phyloP scores from a whole-genome alignment of 805 yeast species.

The Pichia insulana region DNA sequence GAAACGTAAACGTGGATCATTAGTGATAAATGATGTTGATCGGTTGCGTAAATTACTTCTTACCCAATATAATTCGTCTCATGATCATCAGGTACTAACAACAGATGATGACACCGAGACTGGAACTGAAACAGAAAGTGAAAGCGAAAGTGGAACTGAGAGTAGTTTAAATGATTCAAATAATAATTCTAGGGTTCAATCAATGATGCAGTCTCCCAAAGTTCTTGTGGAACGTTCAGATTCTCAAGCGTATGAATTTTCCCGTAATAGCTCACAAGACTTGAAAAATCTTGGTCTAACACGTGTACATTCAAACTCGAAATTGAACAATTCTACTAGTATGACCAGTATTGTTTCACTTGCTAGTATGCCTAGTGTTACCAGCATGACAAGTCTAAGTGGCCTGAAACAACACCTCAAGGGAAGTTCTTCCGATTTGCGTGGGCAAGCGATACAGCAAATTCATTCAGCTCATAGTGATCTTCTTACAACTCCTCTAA shows the following conservation, averaged over 20 bases:
- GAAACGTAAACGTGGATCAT: slow-evolving; percentile 25
- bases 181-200: slow-evolving; percentile 2
- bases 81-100: slow-evolving; percentile 6
- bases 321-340: slow-evolving; percentile 6
- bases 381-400: neutral
- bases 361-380: slow-evolving; percentile 5
- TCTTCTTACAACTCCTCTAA: slow-evolving; percentile 7
- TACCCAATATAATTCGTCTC: slow-evolving; percentile 13
- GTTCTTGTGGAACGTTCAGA: slow-evolving; percentile 20
- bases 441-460: slow-evolving; percentile 7
- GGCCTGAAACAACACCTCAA: slow-evolving; percentile 6
- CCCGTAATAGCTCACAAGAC: slow-evolving; percentile 5
- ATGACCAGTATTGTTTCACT: slow-evolving; percentile 6
- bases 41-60: slow-evolving; percentile 10
- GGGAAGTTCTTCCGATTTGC: slow-evolving; percentile 10
- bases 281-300: slow-evolving; percentile 3
- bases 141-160: slow-evolving; percentile 7
- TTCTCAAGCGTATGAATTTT: slow-evolving; percentile 27
- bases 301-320: neutral
- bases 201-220: slow-evolving; percentile 10
- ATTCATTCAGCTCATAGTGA: slow-evolving; percentile 3
- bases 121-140: slow-evolving; percentile 1
- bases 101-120: slow-evolving; percentile 13
- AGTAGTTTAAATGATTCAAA: neutral
- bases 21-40: slow-evolving; percentile 14